These are phyloP conservation scores for Wickerhamiella spandovensis DNA, from an alignment of 805 yeast genomes.

Conservation along the genomic window DNA sequence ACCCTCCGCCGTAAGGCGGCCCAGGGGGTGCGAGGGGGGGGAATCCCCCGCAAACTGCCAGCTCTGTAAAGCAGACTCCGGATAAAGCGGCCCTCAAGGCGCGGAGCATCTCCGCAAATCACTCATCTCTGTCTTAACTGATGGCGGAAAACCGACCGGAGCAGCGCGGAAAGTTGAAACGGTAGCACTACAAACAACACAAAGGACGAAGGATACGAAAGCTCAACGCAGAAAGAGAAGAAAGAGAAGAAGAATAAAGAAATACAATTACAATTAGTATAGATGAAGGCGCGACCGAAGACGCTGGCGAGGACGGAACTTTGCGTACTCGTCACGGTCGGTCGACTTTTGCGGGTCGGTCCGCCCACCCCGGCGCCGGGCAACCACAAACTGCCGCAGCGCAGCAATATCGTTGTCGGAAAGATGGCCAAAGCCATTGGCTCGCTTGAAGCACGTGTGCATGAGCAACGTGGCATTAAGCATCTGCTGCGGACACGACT, in stretches of 20 bases:
- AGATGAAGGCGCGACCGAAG: conserved; percentile 15
- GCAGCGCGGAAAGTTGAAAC: too few species aligned
- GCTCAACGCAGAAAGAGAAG: neutral
- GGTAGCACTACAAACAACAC: too few species aligned
- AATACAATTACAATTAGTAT: conserved; percentile 9
- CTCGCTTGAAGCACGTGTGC: conserved; percentile 61
- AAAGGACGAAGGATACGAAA: too few species aligned
- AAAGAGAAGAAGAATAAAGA: neutral
- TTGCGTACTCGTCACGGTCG: conserved; percentile 20
- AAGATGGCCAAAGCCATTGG: conserved; percentile 57
- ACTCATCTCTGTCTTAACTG: too few species aligned
- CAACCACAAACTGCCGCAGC: conserved; percentile 65
- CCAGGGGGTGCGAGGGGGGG: too few species aligned
- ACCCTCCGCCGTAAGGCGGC: too few species aligned
- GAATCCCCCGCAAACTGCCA: too few species aligned
- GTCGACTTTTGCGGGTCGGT: conserved; percentile 7
- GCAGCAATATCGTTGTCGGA: conserved; percentile 72
- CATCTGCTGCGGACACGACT: conserved; percentile 47
- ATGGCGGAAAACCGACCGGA: too few species aligned
- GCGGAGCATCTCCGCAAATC: too few species aligned
- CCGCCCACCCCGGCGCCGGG: conserved; percentile 21
- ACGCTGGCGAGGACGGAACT: conserved; percentile 20
- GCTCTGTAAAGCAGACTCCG: too few species aligned
- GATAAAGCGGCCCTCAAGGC: too few species aligned
- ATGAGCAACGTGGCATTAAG: conserved; percentile 53